phyloP scores from a whole-genome alignment of 2,329 filamentous ascomycete species.

The Xylariaceae sp. region DNA sequence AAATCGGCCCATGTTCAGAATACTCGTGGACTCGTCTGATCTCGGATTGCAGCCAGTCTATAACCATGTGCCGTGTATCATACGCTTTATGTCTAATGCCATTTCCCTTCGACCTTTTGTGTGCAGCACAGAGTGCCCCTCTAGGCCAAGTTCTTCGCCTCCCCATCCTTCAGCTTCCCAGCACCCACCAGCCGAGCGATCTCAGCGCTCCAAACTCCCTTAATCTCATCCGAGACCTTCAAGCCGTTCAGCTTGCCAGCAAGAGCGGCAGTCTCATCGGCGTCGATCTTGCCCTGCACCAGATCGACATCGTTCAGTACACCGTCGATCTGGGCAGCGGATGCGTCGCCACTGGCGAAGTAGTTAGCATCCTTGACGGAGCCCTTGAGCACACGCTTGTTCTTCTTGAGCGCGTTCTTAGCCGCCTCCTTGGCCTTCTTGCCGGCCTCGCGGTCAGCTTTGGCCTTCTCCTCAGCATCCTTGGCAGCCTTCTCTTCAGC shows the following conservation, averaged over 20 bases:
- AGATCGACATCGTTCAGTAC: slow-evolving; percentile 83
- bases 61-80: too few relatives aligned
- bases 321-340: slow-evolving; percentile 73
- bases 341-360: slow-evolving; percentile 69
- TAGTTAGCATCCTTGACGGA: slow-evolving; percentile 98
- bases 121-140: background rate
- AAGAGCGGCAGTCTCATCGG: slow-evolving; percentile 82
- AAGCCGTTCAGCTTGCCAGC: slow-evolving; percentile 75
- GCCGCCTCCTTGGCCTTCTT: slow-evolving; percentile 99
- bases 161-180: slow-evolving; percentile 82
- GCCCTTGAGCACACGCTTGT: slow-evolving; percentile 93
- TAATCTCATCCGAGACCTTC: slow-evolving; percentile 80
- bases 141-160: slow-evolving; percentile 54
- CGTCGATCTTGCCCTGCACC: slow-evolving; percentile 81
- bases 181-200: slow-evolving; percentile 71
- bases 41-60: too few relatives aligned
- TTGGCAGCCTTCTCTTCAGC: slow-evolving; percentile 76
- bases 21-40: too few relatives aligned
- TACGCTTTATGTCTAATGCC: too few relatives aligned
- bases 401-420: slow-evolving; percentile 99
- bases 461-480: slow-evolving; percentile 82
- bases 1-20: too few relatives aligned
- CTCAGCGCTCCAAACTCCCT: slow-evolving; percentile 75
- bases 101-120: too few relatives aligned
- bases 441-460: slow-evolving; percentile 72